phyloP scores from a whole-genome alignment of 345 rosid species.

The Brassica carinata region DNA sequence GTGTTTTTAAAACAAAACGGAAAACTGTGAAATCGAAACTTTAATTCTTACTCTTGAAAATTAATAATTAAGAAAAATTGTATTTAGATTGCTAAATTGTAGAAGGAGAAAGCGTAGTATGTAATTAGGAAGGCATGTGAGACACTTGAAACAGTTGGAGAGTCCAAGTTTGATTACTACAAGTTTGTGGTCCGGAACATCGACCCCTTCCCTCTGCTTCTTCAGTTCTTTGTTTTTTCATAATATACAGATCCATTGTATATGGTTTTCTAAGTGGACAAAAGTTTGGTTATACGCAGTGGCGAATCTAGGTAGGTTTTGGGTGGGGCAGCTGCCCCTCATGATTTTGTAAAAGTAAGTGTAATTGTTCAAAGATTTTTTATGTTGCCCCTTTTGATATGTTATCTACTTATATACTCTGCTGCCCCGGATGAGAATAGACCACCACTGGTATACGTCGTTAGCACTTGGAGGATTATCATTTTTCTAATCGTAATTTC shows the following conservation, averaged over 20 bases:
- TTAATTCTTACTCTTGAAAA: background rate
- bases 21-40: background rate
- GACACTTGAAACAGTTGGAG: slow-evolving; percentile 37
- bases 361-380: too few species aligned
- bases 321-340: too few species aligned
- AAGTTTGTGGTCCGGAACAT: slow-evolving; percentile 42
- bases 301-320: too few species aligned
- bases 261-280: slow-evolving; percentile 35
- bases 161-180: slow-evolving; percentile 25
- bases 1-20: too few species aligned
- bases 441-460: slow-evolving; percentile 1
- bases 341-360: too few species aligned
- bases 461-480: background rate
- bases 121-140: slow-evolving; percentile 20
- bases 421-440: too few species aligned
- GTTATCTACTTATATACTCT: too few species aligned
- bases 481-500: background rate
- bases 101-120: slow-evolving; percentile 13
- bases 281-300: slow-evolving; percentile 2
- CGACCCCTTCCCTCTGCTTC: slow-evolving; percentile 42
- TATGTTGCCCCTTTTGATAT: too few species aligned
- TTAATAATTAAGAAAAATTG: background rate
- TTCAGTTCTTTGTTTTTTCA: slow-evolving; percentile 10
- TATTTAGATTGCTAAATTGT: background rate
- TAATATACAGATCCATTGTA: slow-evolving; percentile 30